Evolutionary conservation across 768 basidiomycete species (phyloP), one percentile per base, ranked within the genome.

Genomic region (Kwoniella dendrophila): DNA sequence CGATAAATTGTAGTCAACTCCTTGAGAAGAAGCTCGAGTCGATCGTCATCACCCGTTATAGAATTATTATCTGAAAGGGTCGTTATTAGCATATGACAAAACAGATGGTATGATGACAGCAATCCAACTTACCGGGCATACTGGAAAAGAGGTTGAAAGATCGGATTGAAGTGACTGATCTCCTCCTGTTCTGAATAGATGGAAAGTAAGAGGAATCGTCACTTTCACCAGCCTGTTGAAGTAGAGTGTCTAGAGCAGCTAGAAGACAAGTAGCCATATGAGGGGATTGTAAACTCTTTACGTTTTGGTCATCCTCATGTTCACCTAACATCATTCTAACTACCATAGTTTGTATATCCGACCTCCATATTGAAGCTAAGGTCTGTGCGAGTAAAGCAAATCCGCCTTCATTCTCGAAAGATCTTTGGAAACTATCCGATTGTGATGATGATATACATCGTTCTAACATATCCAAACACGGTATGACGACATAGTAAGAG

Each of bases 341-440:
- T 11, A 87, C 85, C 22, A 85, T 85, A 26, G 81, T 82, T 61
- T 90, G 87, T 14, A 93, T 86, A 18, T 77, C 81, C 7, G 80
- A 74, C 66, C 88, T 83, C 93, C 93, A 95, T 0, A 79, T 80
- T 6, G 72, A 58, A 0, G 91, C 89, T 20, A 94, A 71, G 27
- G 88, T 84, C 3, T 82, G 83, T 73, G 86, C 88, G 34, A 95
- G 74, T 2, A 88, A 82, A 47, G 82, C 86, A 88, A 92, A 95
- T 8, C 93, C 93, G 54, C 87, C 87, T 36, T 90, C 86, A 0
- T 89, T 81, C 74, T 94, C 92, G 67, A 95, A 92, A 69, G 90
- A 92, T 57, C 88, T 83, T 47, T 81, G 83, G 80, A 93, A 96
- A 1, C 86, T 91, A 81, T 40, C 90, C 82, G 64, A 86, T 84